Conservation (phyloP, 495 filamentous ascomycete species). For the Trichocladium antarcticum region DNA sequence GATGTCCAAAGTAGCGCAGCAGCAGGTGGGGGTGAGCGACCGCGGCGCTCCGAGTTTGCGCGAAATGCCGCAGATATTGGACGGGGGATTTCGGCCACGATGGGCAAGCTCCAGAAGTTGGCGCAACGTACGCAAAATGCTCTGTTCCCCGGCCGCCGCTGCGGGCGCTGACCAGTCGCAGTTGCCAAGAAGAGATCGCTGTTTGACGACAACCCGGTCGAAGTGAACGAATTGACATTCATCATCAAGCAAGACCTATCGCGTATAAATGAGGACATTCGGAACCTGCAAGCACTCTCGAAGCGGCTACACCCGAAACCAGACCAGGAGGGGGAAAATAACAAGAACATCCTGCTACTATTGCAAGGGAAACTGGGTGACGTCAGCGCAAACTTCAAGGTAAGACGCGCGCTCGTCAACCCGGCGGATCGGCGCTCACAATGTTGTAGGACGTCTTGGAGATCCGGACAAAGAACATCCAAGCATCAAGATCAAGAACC, state of each 20-base stretch:
- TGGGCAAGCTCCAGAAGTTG: constrained; percentile 84
- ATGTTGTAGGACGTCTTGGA: constrained; percentile 65
- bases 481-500: constrained; percentile 79
- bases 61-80: constrained; percentile 82
- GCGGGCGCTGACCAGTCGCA: constrained; percentile 25
- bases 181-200: constrained; percentile 93
- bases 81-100: constrained; percentile 78
- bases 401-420: constrained; percentile 20
- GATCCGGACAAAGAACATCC: constrained; percentile 95
- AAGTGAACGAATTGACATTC: constrained; percentile 69
- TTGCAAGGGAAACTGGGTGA: constrained; percentile 91
- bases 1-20: constrained; percentile 58
- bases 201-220: constrained; percentile 91
- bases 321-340: constrained; percentile 90
- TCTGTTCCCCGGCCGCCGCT: not conserved
- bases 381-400: constrained; percentile 86
- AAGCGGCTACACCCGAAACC: constrained; percentile 58
- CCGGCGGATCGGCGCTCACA: not conserved
- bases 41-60: constrained; percentile 66
- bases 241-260: constrained; percentile 97
- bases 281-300: constrained; percentile 58
- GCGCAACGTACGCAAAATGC: constrained; percentile 59
- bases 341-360: constrained; percentile 90
- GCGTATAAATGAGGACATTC: constrained; percentile 77
- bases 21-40: constrained; percentile 51